A percentile compares a stretch with the other conserved stretches of the same genome.
Evolutionary conservation across 163 green algal genomes (phyloP).

Genomic region (Volvox carteri): DNA sequence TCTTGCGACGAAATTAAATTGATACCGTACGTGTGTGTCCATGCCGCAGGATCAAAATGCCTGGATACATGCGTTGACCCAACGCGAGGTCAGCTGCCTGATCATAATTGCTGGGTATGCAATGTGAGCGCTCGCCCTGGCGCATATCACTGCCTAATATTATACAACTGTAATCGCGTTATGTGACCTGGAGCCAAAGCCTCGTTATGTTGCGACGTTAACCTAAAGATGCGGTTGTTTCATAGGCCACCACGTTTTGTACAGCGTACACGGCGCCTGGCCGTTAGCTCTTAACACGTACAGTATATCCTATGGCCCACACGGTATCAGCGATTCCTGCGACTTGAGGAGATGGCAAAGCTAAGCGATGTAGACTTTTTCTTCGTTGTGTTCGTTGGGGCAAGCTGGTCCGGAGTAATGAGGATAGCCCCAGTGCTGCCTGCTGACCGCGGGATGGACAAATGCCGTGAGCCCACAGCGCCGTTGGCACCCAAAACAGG

Average conservation of each 20-base stretch:
- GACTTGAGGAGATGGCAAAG: not conserved
- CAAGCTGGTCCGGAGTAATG: constrained; percentile 7
- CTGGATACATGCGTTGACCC: constrained; percentile 44
- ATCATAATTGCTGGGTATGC: too few relatives aligned
- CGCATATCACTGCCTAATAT: too few relatives aligned
- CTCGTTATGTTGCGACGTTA: too few relatives aligned
- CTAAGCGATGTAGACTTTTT: not conserved
- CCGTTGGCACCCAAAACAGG: not conserved
- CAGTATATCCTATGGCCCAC: not conserved
- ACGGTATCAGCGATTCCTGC: not conserved
- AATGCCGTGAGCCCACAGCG: not conserved
- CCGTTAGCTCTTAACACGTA: not conserved
- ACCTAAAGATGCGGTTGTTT: not conserved
- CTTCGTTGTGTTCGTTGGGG: not conserved
- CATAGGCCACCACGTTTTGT: not conserved
- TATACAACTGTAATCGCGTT: too few relatives aligned
- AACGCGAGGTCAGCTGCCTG: too few relatives aligned
- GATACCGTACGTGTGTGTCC: too few relatives aligned
- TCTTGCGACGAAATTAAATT: too few relatives aligned
- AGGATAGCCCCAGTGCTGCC: not conserved
- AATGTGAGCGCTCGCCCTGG: too few relatives aligned
- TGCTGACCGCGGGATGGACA: not conserved
- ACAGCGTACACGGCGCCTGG: not conserved
- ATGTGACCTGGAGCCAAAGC: too few relatives aligned
- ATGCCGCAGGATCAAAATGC: constrained; percentile 57